These are phyloP conservation scores for Aspergillus amoenus DNA, from an alignment of 2,329 filamentous ascomycete genomes.

Conservation along the genomic window DNA sequence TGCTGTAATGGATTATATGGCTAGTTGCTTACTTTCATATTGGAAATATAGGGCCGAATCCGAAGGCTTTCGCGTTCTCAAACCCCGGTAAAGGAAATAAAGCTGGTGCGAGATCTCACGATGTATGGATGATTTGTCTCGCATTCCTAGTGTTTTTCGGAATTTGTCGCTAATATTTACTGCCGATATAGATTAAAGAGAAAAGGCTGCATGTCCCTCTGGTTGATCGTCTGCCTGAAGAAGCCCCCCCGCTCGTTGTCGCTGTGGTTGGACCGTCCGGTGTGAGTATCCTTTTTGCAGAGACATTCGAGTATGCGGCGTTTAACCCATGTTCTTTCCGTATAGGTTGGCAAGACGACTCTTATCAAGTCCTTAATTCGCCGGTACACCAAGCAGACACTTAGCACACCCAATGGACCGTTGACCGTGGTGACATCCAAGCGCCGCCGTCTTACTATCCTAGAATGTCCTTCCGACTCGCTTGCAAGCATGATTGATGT, in stretches of 20 bases:
- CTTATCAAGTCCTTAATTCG: constrained; percentile 91
- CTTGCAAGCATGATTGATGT: constrained; percentile 96
- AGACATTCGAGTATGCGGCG: background rate
- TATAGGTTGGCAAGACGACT: constrained; percentile 78
- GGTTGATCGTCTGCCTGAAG: constrained; percentile 92
- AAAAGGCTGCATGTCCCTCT: constrained; percentile 94
- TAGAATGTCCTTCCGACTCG: constrained; percentile 93
- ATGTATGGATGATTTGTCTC: constrained; percentile 42
- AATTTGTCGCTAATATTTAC: constrained; percentile 15
- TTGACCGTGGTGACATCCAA: constrained; percentile 97
- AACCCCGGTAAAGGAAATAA: constrained; percentile 78
- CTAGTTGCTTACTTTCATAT: background rate
- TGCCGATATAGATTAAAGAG: constrained; percentile 73
- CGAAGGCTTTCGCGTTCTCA: constrained; percentile 85
- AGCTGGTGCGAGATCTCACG: constrained; percentile 58
- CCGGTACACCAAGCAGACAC: constrained; percentile 91
- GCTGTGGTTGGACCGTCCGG: constrained; percentile 93
- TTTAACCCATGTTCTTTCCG: background rate
- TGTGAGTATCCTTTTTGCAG: constrained; percentile 49
- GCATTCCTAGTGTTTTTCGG: background rate
- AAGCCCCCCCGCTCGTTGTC: constrained; percentile 89
- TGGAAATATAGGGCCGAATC: constrained; percentile 64
- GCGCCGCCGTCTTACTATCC: constrained; percentile 87
- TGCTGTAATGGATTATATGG: background rate
- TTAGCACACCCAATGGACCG: constrained; percentile 84